A percentile compares a stretch with the other conserved stretches of the same genome.
phyloP scores from a whole-genome alignment of 306 rosid species.

The Potentilla sterilis region DNA sequence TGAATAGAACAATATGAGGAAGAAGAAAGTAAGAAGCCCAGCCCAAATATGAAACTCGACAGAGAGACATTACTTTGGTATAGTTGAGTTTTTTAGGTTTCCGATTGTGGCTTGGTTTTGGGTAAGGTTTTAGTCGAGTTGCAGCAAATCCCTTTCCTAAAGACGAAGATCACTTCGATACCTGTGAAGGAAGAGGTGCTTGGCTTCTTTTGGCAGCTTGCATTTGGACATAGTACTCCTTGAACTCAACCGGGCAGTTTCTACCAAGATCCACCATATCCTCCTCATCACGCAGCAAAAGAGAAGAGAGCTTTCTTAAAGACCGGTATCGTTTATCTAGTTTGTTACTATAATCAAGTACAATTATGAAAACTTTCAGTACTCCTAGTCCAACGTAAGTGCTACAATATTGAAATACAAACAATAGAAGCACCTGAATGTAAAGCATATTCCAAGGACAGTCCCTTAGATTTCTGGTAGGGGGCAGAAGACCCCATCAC shows the following conservation, averaged over 20 bases:
- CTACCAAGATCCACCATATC: slow-evolving; percentile 81
- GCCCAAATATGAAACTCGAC: too few species aligned
- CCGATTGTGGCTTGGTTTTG: too few species aligned
- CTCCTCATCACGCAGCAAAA: slow-evolving; percentile 77
- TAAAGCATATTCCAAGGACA: slow-evolving; percentile 87
- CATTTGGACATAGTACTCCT: slow-evolving; percentile 96
- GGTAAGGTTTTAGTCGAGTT: too few species aligned
- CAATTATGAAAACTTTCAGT: neutral
- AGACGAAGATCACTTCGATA: too few species aligned
- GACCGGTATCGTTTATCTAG: neutral
- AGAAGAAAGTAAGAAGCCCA: too few species aligned
- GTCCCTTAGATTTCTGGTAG: slow-evolving; percentile 63
- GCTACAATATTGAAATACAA: neutral
- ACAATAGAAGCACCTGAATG: slow-evolving; percentile 48
- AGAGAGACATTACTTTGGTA: too few species aligned
- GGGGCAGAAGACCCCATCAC: slow-evolving; percentile 82
- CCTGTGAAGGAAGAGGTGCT: slow-evolving; percentile 94
- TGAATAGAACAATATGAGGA: too few species aligned
- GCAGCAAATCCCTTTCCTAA: too few species aligned
- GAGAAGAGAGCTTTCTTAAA: slow-evolving; percentile 8
- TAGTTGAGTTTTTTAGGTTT: too few species aligned
- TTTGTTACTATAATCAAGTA: slow-evolving; percentile 6
- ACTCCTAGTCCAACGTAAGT: neutral
- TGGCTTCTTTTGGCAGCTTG: slow-evolving; percentile 94
- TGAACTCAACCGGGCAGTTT: slow-evolving; percentile 73